Evolutionary conservation across 495 filamentous ascomycete genomes (phyloP).

Genomic region (Xylaria grammica): DNA sequence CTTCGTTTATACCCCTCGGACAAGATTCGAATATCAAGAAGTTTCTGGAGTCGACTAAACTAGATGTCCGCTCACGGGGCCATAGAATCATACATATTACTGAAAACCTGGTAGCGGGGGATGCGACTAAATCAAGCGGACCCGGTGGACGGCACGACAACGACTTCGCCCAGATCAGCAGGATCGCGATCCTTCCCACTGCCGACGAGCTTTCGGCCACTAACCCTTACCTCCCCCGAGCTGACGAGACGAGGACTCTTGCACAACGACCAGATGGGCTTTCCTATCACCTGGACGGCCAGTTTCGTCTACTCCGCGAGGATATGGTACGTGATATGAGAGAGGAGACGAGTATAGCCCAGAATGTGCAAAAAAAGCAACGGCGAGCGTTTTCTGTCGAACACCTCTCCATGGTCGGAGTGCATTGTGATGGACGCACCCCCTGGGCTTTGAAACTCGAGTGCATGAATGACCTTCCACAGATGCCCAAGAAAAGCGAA

Average conservation of each 20-base stretch:
- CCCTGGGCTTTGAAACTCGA: slow-evolving; percentile 23
- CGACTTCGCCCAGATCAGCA: slow-evolving; percentile 65
- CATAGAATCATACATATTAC: slow-evolving; percentile 5
- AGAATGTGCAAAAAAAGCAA: slow-evolving; percentile 45
- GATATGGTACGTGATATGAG: slow-evolving; percentile 71
- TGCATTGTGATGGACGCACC: slow-evolving; percentile 22
- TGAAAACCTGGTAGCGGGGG: slow-evolving; percentile 1
- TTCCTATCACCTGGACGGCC: slow-evolving; percentile 67
- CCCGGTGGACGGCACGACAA: slow-evolving; percentile 82
- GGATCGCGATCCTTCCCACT: slow-evolving; percentile 72
- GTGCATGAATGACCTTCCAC: slow-evolving; percentile 34
- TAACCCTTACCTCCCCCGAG: slow-evolving; percentile 8
- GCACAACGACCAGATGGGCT: slow-evolving; percentile 41
- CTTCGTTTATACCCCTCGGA: slow-evolving; percentile 35
- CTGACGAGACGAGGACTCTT: slow-evolving; percentile 15
- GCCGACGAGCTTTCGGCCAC: slow-evolving; percentile 61
- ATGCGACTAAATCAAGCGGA: neutral
- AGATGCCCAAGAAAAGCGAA: slow-evolving; percentile 38
- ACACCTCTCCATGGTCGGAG: slow-evolving; percentile 12
- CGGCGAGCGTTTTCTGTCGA: slow-evolving; percentile 27
- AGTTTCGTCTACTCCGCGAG: slow-evolving; percentile 75
- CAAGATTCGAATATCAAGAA: slow-evolving; percentile 31
- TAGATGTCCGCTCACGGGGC: slow-evolving; percentile 3
- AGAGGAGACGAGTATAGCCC: slow-evolving; percentile 57
- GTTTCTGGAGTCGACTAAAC: slow-evolving; percentile 33